These are phyloP conservation scores for Rhynchospora tenuis DNA, from an alignment of 176 grass and related monocot species.

Conservation along the genomic window DNA sequence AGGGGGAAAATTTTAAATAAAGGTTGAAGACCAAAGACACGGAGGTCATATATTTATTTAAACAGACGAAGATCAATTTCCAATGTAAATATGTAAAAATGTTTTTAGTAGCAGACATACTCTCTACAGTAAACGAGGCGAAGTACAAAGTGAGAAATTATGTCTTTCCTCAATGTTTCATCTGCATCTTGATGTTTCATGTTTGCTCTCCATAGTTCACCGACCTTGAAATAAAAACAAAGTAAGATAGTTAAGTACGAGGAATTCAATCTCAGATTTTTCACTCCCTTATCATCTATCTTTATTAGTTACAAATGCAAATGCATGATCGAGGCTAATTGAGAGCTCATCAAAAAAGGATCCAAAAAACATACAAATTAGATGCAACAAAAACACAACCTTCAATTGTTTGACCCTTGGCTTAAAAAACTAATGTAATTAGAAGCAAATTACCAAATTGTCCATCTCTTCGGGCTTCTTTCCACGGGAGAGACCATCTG, in stretches of 20 bases:
- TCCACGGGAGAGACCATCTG: constrained; percentile 76
- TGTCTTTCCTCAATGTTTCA: constrained; percentile 80
- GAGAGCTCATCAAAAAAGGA: neutral
- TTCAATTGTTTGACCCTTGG: neutral
- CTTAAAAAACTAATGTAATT: neutral
- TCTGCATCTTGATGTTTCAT: constrained; percentile 89
- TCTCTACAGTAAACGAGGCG: constrained; percentile 99
- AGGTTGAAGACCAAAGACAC: neutral
- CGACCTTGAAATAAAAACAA: constrained; percentile 38
- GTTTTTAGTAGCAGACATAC: constrained; percentile 34
- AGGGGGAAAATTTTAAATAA: neutral
- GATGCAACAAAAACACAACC: neutral
- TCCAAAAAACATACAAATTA: neutral
- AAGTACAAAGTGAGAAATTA: constrained; percentile 93
- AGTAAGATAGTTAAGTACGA: neutral
- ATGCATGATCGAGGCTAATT: neutral
- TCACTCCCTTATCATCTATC: neutral
- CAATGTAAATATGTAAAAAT: too few relatives aligned
- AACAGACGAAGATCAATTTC: neutral
- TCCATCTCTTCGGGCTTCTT: constrained; percentile 89
- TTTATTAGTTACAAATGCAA: neutral
- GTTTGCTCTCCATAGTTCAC: constrained; percentile 58
- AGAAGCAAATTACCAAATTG: constrained; percentile 50
- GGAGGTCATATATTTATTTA: too few relatives aligned
- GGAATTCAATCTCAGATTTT: neutral